Evolutionary conservation across 371 early-diverging fungal genomes (phyloP), one percentile per base, ranked within the genome.

Genomic region (Circinella minor): DNA sequence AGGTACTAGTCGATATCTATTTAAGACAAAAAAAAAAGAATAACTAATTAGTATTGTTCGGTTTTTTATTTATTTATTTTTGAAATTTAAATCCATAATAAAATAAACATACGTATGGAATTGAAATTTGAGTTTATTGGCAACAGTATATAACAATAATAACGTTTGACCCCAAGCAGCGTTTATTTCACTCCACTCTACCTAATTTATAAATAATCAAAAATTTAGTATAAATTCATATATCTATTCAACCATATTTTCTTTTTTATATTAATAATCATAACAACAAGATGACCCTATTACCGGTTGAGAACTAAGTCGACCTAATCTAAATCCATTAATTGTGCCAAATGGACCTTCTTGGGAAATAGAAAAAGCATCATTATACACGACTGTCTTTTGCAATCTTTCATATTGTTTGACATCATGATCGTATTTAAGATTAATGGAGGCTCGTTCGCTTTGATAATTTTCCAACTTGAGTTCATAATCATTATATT

Each of bases 131-230:
- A 96, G 86, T 71, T 92, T 92, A 72, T 87, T 90, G 14, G 96
- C 95, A 8, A 97, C 88, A 0, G 95, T 94, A 74, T 96, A 94
- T 17, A 98, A 73, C 63, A 97, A 77, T 36, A 98, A 79, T 34
- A 95, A 67, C 0, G 95, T 90, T 70, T 97, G 97, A 4, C 98
- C 98, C 94, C 96, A 92, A 0, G 95, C 98, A 1, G 98, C 97
- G 80, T 98, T 98, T 66, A 98, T 96, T 80, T 98, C 98, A 36
- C 80, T 86, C 98, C 98, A 98, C 47, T 95, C 95, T 36, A 97
- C 91, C 86, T 89, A 57, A 57, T 65, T 43, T 37, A 37, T 38
- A 27, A 27, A 27, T 27, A 27, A 27, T 2, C 51, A 47, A 62
- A 36, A n/a, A 36, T 14, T 13, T 51, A 51, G 51, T n/a, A 51